Base-by-base conservation (phyloP, 352 stramenopile genomes). In the Phytophthora sp. region DNA sequence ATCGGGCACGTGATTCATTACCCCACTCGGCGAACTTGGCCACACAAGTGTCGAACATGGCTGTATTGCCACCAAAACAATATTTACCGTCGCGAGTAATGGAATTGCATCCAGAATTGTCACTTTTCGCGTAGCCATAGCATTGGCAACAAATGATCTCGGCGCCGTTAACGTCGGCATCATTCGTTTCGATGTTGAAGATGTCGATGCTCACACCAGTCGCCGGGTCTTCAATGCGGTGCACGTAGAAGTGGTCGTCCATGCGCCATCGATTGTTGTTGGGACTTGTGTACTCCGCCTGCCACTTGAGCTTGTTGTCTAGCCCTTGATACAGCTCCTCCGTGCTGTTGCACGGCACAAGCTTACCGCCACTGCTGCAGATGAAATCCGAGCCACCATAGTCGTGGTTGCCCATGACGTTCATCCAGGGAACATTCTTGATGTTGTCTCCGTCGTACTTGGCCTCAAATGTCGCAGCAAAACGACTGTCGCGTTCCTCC, bases 321-420 rank as follows among this genome's bases (percentile, higher is more conserved):
- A 69, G 24, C 12, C 42, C 60, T 15, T 63, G 57, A 21, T 67
- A 42, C 16, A 71, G 5, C 16, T 30, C 50, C 3, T 31, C 50
- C 3, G 50, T 63, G 21, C 20, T 67, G 8, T 57, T 31, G 29
- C 47, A 55, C 11, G 16, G 16, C 21, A 31, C 47, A 21, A 41
- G 26, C n/a, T 55, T 55, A 21, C 29, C 47, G 9, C 29, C 47
- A 3, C 26, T 11, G 26, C 31, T 53, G 16, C 66, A 73, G 15
- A 73, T 21, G 47, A 57, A 69, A 16, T 31, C 54, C 3, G 52
- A 30, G 35, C 66, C 53, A 31, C 66, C 66, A 33, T 73, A 73
- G 41, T 73, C 66, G 47, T 73, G 66, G 39, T 73, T 73, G 7
- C 65, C 65, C 52, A 69, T 2, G 0, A 64, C 51, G 9, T 61